A percentile compares a stretch with the other conserved stretches of the same genome.
Evolutionary conservation across 2,329 filamentous ascomycete species (phyloP).

Genomic region (Clonostachys chloroleuca): DNA sequence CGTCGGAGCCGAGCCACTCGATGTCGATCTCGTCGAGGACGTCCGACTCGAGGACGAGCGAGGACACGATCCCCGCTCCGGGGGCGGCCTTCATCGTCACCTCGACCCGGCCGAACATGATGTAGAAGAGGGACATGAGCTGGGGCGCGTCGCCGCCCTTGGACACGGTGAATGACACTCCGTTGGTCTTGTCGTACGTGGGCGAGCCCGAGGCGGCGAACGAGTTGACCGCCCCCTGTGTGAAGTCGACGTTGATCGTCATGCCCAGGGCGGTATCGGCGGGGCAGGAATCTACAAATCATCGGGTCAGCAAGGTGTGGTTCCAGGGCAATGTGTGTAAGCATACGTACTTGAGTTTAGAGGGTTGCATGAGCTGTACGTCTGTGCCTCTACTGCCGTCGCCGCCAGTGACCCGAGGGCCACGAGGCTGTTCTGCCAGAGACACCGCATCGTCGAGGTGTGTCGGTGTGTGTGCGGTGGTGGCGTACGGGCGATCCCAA

Average conservation of each 20-base stretch:
- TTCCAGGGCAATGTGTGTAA: neutral
- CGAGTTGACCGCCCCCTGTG: constrained; percentile 69
- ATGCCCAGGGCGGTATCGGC: constrained; percentile 77
- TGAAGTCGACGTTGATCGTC: constrained; percentile 82
- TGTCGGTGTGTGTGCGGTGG: neutral
- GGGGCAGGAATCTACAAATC: constrained; percentile 46
- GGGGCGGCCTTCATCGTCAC: constrained; percentile 81
- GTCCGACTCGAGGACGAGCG: constrained; percentile 86
- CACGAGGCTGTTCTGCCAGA: neutral
- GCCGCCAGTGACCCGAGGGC: constrained; percentile 11
- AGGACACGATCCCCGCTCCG: constrained; percentile 89
- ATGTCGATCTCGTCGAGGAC: constrained; percentile 94
- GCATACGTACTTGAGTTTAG: constrained; percentile 20
- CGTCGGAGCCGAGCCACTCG: constrained; percentile 85
- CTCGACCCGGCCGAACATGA: constrained; percentile 96
- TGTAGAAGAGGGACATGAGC: constrained; percentile 89
- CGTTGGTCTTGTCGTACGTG: constrained; percentile 65
- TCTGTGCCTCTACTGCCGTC: constrained; percentile 24
- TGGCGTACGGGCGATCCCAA: neutral
- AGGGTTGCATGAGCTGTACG: constrained; percentile 34
- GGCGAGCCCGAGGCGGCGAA: constrained; percentile 69
- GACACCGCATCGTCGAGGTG: neutral
- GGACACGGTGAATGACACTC: constrained; percentile 76
- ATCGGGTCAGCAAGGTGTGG: too few relatives aligned
- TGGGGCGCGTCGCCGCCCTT: constrained; percentile 80